These are phyloP conservation scores for Trichoderma parareesei DNA, from an alignment of 495 filamentous ascomycete genomes.

Conservation along the genomic window DNA sequence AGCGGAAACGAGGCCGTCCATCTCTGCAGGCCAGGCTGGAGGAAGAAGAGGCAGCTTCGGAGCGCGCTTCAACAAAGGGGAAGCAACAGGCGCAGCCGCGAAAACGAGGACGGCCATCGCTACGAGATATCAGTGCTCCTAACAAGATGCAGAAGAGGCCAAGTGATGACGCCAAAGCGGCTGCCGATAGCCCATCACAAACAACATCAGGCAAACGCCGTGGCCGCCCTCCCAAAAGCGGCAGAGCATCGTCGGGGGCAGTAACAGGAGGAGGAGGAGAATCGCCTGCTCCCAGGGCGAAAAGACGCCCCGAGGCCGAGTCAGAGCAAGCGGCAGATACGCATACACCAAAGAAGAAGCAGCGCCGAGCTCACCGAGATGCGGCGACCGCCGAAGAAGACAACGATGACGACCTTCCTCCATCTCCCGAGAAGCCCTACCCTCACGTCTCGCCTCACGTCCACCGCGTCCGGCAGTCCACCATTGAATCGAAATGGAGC, in stretches of 20 bases:
- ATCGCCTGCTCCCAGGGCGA: background rate
- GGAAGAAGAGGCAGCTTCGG: constrained; percentile 15
- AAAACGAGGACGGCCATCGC: constrained; percentile 14
- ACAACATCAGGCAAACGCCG: constrained; percentile 9
- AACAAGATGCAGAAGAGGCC: background rate
- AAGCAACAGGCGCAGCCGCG: constrained; percentile 6
- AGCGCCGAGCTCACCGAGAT: background rate
- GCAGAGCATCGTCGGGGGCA: constrained; percentile 12
- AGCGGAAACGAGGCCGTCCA: constrained; percentile 10
- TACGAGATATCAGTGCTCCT: constrained; percentile 11
- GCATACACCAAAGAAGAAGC: background rate
- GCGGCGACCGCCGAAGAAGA: background rate
- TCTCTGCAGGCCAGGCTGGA: constrained; percentile 1
- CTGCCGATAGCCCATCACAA: background rate
- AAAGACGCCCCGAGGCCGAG: background rate
- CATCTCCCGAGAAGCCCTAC: constrained; percentile 21
- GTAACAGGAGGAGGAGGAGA: background rate
- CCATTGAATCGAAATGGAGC: constrained; percentile 39
- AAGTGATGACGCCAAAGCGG: background rate
- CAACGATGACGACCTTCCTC: background rate
- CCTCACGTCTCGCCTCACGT: constrained; percentile 33
- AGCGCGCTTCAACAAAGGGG: constrained; percentile 21
- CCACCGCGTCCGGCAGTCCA: constrained; percentile 31
- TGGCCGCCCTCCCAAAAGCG: constrained; percentile 4
- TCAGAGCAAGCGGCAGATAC: background rate